A percentile compares a stretch with the other conserved stretches of the same genome.
Evolutionary conservation across 176 grass and related monocot species (phyloP).

Genomic region (Oryza brachyantha): DNA sequence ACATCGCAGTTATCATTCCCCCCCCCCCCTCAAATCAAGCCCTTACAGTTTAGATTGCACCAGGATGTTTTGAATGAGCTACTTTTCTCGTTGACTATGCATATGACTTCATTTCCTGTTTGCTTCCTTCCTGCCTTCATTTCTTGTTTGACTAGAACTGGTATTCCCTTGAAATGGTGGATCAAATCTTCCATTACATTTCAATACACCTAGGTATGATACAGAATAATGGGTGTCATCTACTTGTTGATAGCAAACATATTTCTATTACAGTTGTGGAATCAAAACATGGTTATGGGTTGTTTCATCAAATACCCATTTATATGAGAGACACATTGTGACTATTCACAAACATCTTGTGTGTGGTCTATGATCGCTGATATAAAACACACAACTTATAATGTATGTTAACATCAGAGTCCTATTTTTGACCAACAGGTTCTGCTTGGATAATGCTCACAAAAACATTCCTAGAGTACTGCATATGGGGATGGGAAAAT

Average conservation of each 20-base stretch:
- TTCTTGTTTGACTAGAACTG: neutral
- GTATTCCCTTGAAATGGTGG: neutral
- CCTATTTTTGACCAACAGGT: constrained; percentile 37
- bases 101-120: neutral
- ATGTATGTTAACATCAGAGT: neutral
- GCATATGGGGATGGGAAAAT: constrained; percentile 87
- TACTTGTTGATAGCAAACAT: neutral
- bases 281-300: neutral
- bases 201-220: constrained; percentile 2
- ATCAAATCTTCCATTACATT: neutral
- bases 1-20: neutral
- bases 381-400: neutral
- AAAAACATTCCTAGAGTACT: constrained; percentile 75
- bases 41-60: neutral
- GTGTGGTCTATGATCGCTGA: neutral
- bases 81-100: constrained; percentile 1
- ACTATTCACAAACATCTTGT: neutral
- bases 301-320: neutral
- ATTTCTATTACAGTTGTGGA: neutral
- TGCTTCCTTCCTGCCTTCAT: neutral
- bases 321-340: neutral
- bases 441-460: constrained; percentile 94
- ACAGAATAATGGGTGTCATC: neutral
- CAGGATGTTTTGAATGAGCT: constrained; percentile 4
- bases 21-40: neutral